Conservation (phyloP, 495 filamentous ascomycete genomes). For the Chaetomium tenue region DNA sequence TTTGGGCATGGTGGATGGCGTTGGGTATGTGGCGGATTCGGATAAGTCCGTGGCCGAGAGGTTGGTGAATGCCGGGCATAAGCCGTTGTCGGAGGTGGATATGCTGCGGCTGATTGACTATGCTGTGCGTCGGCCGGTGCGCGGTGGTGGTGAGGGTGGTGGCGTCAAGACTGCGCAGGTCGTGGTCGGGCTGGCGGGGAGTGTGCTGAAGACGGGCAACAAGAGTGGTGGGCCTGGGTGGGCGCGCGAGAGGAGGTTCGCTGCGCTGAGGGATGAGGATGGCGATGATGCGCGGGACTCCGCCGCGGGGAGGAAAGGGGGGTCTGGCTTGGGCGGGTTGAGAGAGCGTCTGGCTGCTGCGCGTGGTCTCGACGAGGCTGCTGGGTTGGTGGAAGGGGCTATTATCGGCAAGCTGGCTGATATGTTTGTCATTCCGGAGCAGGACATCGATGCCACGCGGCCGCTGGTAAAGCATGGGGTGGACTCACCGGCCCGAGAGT, state of each 20-base stretch:
- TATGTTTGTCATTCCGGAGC: constrained; percentile 31
- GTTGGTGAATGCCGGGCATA: neutral
- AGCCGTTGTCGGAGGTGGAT: neutral
- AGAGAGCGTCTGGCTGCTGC: too few relatives aligned
- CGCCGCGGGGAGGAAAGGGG: too few relatives aligned
- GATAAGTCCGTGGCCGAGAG: neutral
- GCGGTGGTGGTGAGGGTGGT: too few relatives aligned
- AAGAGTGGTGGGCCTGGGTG: too few relatives aligned
- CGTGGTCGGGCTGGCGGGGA: too few relatives aligned
- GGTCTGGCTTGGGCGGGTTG: too few relatives aligned
- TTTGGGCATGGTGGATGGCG: constrained; percentile 41
- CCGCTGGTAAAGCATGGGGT: constrained; percentile 38
- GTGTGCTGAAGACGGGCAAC: too few relatives aligned
- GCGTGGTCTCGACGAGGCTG: neutral
- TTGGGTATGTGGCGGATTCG: constrained; percentile 33
- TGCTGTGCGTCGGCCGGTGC: too few relatives aligned
- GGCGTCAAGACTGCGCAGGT: too few relatives aligned
- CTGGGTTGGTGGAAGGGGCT: neutral
- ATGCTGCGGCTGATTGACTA: neutral
- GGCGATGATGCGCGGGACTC: too few relatives aligned
- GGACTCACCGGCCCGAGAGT: constrained; percentile 49
- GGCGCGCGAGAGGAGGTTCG: too few relatives aligned
- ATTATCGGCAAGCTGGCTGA: constrained; percentile 1
- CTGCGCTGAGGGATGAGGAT: too few relatives aligned
- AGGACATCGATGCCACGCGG: constrained; percentile 28